Conservation (phyloP, 805 yeast species). For the Sugiyamaella floridensis region DNA sequence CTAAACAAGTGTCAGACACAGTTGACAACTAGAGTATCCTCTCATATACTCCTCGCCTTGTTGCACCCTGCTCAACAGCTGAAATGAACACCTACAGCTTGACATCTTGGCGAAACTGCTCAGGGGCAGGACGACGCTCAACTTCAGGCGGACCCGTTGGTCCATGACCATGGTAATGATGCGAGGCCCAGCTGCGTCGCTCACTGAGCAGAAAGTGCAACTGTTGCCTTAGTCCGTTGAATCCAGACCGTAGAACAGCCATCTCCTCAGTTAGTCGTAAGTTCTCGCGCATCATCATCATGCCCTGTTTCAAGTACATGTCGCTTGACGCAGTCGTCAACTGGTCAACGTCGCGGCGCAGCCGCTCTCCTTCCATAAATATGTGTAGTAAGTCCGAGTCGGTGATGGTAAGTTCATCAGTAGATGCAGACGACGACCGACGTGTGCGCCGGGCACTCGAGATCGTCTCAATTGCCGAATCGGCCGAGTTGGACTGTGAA, state of each 20-base stretch:
- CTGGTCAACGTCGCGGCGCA: conserved; percentile 31
- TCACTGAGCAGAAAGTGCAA: conserved; percentile 29
- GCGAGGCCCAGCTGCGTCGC: conserved; percentile 19
- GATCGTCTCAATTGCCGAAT: neutral
- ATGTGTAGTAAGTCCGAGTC: conserved; percentile 16
- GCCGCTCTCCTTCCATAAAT: conserved; percentile 29
- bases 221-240: conserved; percentile 33
- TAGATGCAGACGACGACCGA: neutral
- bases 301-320: conserved; percentile 28
- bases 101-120: conserved; percentile 13
- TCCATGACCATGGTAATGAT: neutral
- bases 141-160: neutral
- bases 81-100: conserved; percentile 11
- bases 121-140: neutral
- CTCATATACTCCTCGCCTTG: neutral
- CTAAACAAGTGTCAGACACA: too few species aligned
- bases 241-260: conserved; percentile 24
- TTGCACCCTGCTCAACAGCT: neutral
- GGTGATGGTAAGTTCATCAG: conserved; percentile 7
- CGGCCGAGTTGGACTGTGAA: neutral
- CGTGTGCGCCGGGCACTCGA: conserved; percentile 12
- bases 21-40: neutral
- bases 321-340: conserved; percentile 26
- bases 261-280: conserved; percentile 30
- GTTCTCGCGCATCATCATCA: conserved; percentile 31